Evolutionary conservation across 2,329 filamentous ascomycete genomes (phyloP).

Genomic region (Xylariaceae sp.): DNA sequence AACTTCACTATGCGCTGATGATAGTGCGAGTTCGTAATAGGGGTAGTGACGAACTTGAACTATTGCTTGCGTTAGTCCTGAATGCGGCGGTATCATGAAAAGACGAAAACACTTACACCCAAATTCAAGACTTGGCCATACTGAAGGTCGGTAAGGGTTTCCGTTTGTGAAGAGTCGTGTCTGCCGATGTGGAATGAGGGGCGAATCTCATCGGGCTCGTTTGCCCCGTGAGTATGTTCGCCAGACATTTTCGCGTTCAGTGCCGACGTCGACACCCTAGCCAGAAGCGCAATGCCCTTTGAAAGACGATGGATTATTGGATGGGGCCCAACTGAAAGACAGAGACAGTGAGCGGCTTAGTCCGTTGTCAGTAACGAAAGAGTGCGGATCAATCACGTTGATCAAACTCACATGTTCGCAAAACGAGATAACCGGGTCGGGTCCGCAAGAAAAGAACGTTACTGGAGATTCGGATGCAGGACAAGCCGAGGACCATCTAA

Average conservation of each 20-base stretch:
- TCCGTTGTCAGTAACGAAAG: neutral
- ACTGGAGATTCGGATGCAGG: neutral
- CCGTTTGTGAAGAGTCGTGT: constrained; percentile 38
- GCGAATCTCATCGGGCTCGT: constrained; percentile 43
- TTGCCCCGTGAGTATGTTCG: constrained; percentile 16
- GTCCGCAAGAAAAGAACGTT: neutral
- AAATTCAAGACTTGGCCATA: constrained; percentile 62
- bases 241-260: constrained; percentile 22
- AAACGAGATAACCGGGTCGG: neutral
- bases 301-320: neutral
- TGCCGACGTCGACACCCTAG: neutral
- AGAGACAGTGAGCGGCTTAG: neutral
- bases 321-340: neutral
- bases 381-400: neutral
- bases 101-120: constrained; percentile 50
- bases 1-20: constrained; percentile 60
- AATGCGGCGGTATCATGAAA: too few relatives aligned
- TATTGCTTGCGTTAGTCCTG: constrained; percentile 31
- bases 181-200: constrained; percentile 62
- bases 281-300: neutral
- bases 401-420: constrained; percentile 2
- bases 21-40: constrained; percentile 71
- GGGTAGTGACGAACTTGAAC: constrained; percentile 75
- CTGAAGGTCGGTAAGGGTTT: constrained; percentile 57
- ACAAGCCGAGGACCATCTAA: neutral